Conservation (phyloP, 352 stramenopile genomes). For the Phytophthora chlamydospora region DNA sequence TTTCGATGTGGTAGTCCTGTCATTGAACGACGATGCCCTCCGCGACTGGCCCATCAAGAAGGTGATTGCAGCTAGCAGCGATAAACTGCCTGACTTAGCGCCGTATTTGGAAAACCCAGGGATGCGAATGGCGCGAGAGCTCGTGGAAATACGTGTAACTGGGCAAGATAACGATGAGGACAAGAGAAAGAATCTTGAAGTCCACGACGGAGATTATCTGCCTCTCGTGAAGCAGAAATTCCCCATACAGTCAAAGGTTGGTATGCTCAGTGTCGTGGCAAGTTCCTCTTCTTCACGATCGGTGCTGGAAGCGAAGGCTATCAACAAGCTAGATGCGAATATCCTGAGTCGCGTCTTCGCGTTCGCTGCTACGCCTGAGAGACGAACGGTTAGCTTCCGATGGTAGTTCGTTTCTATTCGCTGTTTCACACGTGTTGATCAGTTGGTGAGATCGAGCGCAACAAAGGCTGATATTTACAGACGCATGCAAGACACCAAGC, state of each 20-base stretch:
- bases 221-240: conserved; percentile 9
- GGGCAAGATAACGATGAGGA: too few species aligned
- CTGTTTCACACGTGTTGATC: too few species aligned
- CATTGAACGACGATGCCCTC: not conserved
- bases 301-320: not conserved
- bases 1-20: not conserved
- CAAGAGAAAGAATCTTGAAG: too few species aligned
- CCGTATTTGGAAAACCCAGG: not conserved
- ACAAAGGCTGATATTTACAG: too few species aligned
- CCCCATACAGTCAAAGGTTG: not conserved
- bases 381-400: not conserved
- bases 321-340: not conserved
- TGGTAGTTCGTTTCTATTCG: too few species aligned
- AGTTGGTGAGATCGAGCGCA: too few species aligned
- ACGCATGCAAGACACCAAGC: too few species aligned
- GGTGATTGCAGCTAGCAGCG: not conserved
- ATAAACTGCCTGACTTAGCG: not conserved
- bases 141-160: too few species aligned
- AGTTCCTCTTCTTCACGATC: not conserved
- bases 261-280: conserved; percentile 4
- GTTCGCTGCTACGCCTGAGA: conserved; percentile 1
- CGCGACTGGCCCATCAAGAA: conserved; percentile 4
- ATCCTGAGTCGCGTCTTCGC: conserved; percentile 2
- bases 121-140: conserved; percentile 1
- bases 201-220: conserved; percentile 1